Evolutionary conservation across 768 basidiomycete genomes (phyloP).

Genomic region (Tricholoma sp.): DNA sequence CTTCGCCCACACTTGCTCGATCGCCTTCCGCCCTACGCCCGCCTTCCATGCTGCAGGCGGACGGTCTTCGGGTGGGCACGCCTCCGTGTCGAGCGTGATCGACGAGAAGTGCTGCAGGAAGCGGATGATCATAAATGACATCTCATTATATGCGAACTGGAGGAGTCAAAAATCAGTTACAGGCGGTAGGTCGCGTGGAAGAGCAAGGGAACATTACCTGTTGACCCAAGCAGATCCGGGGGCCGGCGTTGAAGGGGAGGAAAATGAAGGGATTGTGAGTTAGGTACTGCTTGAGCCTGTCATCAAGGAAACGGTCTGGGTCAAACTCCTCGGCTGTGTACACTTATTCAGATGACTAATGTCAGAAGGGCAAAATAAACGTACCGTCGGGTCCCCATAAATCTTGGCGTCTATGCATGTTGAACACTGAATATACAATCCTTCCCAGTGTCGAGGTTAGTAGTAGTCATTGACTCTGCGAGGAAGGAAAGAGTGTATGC

Average conservation of each 20-base stretch:
- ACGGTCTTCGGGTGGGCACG: conserved; percentile 38
- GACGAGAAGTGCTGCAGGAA: conserved; percentile 55
- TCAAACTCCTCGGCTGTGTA: conserved; percentile 58
- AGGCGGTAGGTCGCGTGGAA: no score
- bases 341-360: no score
- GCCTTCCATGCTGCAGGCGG: conserved; percentile 45
- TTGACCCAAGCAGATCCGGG: conserved; percentile 58
- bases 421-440: conserved; percentile 46
- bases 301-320: conserved; percentile 67
- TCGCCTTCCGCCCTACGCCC: conserved; percentile 40
- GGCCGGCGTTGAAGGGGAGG: conserved; percentile 60
- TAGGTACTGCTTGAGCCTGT: conserved; percentile 56
- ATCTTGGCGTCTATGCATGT: conserved; percentile 63
- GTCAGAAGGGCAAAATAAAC: background rate
- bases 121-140: conserved; percentile 60
- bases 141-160: conserved; percentile 55
- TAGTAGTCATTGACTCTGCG: conserved; percentile 21
- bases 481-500: conserved; percentile 6
- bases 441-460: no score
- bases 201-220: conserved; percentile 28
- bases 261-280: conserved; percentile 66
- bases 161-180: background rate
- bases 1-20: conserved; percentile 48
- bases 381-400: conserved; percentile 71
- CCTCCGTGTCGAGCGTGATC: conserved; percentile 40